Evolutionary conservation across 1,284 basidiomycete genomes (phyloP).

Genomic region (Cystobasidiaceae sp.): DNA sequence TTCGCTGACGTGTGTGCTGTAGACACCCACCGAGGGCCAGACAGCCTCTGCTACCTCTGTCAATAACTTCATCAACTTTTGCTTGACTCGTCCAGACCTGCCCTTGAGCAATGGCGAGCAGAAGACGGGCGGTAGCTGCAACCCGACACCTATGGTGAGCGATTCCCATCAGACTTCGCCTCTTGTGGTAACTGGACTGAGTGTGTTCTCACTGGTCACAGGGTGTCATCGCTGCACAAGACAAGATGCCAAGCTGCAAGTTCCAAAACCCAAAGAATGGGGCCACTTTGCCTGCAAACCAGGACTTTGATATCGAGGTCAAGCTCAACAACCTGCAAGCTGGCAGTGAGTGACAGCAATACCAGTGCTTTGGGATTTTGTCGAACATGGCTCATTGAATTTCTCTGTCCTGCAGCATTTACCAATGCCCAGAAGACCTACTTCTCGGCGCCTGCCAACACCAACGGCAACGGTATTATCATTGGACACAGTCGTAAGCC

Average conservation of each 20-base stretch:
- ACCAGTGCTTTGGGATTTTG: slow-evolving; percentile 47
- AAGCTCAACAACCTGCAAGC: slow-evolving; percentile 54
- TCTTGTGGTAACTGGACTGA: neutral
- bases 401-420: neutral
- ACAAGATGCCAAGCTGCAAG: slow-evolving; percentile 53
- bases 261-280: slow-evolving; percentile 58
- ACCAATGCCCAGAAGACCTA: slow-evolving; percentile 55
- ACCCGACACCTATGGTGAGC: slow-evolving; percentile 59
- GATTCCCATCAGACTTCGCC: slow-evolving; percentile 51
- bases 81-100: slow-evolving; percentile 53
- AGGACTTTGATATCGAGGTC: slow-evolving; percentile 58
- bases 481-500: slow-evolving; percentile 30
- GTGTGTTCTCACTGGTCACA: neutral
- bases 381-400: neutral
- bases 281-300: slow-evolving; percentile 53
- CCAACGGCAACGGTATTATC: slow-evolving; percentile 52
- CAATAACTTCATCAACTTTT: slow-evolving; percentile 72
- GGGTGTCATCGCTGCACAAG: slow-evolving; percentile 37
- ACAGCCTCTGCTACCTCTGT: slow-evolving; percentile 58
- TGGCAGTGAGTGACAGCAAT: slow-evolving; percentile 55
- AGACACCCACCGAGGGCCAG: slow-evolving; percentile 51
- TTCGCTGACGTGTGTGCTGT: neutral
- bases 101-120: slow-evolving; percentile 54
- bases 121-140: slow-evolving; percentile 59
- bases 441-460: slow-evolving; percentile 62